phyloP scores from a whole-genome alignment of 768 basidiomycete species.

The Serendipita vermifera region DNA sequence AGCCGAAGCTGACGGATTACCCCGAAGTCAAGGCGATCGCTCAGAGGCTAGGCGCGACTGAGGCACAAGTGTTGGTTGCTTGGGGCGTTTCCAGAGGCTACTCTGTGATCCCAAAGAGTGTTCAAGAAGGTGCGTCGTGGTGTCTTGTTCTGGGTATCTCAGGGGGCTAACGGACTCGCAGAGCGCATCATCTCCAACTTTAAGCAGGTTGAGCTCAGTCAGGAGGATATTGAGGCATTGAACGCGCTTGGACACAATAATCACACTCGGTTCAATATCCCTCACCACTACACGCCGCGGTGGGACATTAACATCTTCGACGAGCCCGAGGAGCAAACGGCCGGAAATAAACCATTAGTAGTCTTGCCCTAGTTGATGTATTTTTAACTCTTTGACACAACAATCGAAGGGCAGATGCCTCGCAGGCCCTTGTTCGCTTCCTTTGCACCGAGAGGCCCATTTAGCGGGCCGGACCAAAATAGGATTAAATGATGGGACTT shows the following conservation, averaged over 20 bases:
- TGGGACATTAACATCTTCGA: constrained; percentile 68
- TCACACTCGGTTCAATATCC: constrained; percentile 48
- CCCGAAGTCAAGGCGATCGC: constrained; percentile 50
- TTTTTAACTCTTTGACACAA: too few species aligned
- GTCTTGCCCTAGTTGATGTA: too few species aligned
- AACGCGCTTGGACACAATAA: constrained; percentile 37
- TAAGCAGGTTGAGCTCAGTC: constrained; percentile 51
- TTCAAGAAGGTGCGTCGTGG: constrained; percentile 37
- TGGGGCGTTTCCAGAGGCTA: constrained; percentile 68
- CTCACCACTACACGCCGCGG: constrained; percentile 40
- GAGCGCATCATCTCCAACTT: constrained; percentile 66
- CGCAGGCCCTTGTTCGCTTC: too few species aligned
- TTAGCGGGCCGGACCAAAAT: too few species aligned
- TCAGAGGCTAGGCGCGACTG: constrained; percentile 43
- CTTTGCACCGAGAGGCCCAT: too few species aligned
- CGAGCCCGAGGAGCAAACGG: constrained; percentile 41
- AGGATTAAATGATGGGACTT: too few species aligned
- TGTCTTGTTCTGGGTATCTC: constrained; percentile 5
- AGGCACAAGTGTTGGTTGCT: constrained; percentile 73
- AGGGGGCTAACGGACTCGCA: constrained; percentile 15
- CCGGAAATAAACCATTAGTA: constrained; percentile 16
- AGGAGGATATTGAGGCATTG: constrained; percentile 55
- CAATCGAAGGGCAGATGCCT: too few species aligned
- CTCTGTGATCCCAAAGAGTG: constrained; percentile 76
- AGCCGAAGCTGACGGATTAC: constrained; percentile 57